Conservation (phyloP, 1,284 basidiomycete species). For the Neonothopanus nambi region DNA sequence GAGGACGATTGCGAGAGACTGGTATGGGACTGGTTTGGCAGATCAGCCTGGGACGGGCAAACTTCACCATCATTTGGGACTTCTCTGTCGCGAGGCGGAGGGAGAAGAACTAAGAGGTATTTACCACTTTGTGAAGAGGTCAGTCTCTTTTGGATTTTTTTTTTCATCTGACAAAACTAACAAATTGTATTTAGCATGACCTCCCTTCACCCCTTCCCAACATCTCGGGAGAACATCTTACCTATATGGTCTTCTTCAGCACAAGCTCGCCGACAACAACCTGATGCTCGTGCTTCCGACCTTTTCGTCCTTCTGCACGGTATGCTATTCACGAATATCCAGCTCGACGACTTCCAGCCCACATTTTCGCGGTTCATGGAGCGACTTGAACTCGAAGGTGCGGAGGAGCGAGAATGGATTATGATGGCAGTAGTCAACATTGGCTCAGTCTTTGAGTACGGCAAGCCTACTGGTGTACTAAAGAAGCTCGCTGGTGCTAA, state of each 20-base stretch:
- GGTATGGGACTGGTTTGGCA: constrained; percentile 88
- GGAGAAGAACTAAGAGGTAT: constrained; percentile 84
- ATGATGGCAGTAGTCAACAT: constrained; percentile 93
- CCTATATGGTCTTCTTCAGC: constrained; percentile 79
- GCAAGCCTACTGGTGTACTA: constrained; percentile 73
- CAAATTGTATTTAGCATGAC: constrained; percentile 63
- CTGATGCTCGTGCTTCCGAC: constrained; percentile 79
- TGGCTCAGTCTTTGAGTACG: constrained; percentile 85
- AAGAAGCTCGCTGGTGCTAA: constrained; percentile 52
- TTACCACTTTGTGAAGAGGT: constrained; percentile 97
- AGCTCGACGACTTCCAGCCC: constrained; percentile 87
- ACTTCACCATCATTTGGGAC: constrained; percentile 92
- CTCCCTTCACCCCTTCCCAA: constrained; percentile 84
- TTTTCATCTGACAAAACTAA: constrained; percentile 11
- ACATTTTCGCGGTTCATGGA: constrained; percentile 86
- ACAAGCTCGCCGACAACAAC: constrained; percentile 70
- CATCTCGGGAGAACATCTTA: constrained; percentile 85
- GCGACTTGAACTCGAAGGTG: constrained; percentile 77
- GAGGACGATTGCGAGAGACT: constrained; percentile 87
- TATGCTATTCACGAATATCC: constrained; percentile 93
- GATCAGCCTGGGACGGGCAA: constrained; percentile 91
- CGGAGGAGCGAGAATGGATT: constrained; percentile 89
- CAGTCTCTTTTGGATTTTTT: constrained; percentile 24
- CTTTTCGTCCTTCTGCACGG: constrained; percentile 93
- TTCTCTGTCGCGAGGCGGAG: constrained; percentile 81